phyloP scores from a whole-genome alignment of 208 protist species.

The Leishmania tarentolae region DNA sequence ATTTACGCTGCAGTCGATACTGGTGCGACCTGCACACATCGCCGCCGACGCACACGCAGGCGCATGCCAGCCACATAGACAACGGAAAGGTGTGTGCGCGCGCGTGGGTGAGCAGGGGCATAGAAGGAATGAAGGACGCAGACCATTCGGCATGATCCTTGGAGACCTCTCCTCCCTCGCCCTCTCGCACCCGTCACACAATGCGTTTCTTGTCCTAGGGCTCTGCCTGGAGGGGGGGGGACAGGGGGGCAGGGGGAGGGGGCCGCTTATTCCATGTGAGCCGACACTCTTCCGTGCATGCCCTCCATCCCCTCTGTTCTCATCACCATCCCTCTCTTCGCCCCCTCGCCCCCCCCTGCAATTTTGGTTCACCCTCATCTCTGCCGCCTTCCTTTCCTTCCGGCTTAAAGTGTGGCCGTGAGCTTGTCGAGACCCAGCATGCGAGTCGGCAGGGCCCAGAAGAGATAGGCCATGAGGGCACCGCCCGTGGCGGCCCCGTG shows the following conservation, averaged over 20 bases:
- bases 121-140: neutral
- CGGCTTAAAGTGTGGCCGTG: slow-evolving; percentile 64
- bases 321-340: neutral
- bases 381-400: neutral
- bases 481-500: slow-evolving; percentile 86
- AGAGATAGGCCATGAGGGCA: slow-evolving; percentile 85
- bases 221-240: neutral
- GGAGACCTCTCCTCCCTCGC: neutral
- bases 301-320: neutral
- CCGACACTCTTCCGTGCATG: neutral
- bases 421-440: slow-evolving; percentile 87
- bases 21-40: neutral
- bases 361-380: neutral
- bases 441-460: slow-evolving; percentile 86
- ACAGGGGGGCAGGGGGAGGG: neutral
- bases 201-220: neutral
- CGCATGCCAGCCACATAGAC: neutral
- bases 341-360: neutral
- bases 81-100: neutral
- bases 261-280: neutral
- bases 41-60: neutral
- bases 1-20: neutral
- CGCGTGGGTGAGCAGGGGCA: neutral
- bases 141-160: neutral
- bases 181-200: neutral